Base-by-base conservation (phyloP, 2,329 filamentous ascomycete genomes). In the Ophiostoma montium region DNA sequence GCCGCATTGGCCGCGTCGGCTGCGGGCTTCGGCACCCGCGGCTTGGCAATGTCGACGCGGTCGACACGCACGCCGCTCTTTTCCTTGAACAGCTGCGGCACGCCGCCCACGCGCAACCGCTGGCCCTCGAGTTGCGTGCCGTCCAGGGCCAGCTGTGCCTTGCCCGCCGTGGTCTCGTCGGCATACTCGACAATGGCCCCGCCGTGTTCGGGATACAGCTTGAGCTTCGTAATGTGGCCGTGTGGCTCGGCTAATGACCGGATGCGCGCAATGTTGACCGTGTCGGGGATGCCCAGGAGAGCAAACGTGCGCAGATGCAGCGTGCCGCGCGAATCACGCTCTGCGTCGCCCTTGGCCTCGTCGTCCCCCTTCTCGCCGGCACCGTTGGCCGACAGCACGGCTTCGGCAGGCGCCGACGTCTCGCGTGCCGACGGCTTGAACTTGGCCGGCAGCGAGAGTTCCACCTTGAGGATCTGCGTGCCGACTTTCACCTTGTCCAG, bases 201-300 rank as follows among this genome's bases (percentile, higher is more conserved):
- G 51, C 82, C 80, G 54, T 94, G 85, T 52, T 87, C 78, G 1
- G 88, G 86, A 42, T 87, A 80, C 11, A 95, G 71, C 12, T 84
- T 72, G 4, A 96, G 72, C 62, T 89, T 90, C 54, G 81, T 71
- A 21, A 95, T 71, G 1, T 72, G 64, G 1, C 87, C 88, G 30
- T 57, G 54, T 1, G 78, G 74, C 57, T 87, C 82, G 9, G 84
- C 79, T 3, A 94, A 68, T 0, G 80, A 73, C 41, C 78, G 78
- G 49, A 98, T 78, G 30, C 89, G 86, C 1, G 84, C 79, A 59
- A 94, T 86, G 55, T 94, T 95, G 58, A 96, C 78, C 0, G 89
- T 96, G 60, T 96, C 92, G 0, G 92, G 87, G 1, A 98, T 70
- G 54, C 89, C 84, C 65, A 95, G 77, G 27, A 98, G 69, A 10